phyloP scores from a whole-genome alignment of 106 monocot genomes.

The Dendrobium huoshanense region DNA sequence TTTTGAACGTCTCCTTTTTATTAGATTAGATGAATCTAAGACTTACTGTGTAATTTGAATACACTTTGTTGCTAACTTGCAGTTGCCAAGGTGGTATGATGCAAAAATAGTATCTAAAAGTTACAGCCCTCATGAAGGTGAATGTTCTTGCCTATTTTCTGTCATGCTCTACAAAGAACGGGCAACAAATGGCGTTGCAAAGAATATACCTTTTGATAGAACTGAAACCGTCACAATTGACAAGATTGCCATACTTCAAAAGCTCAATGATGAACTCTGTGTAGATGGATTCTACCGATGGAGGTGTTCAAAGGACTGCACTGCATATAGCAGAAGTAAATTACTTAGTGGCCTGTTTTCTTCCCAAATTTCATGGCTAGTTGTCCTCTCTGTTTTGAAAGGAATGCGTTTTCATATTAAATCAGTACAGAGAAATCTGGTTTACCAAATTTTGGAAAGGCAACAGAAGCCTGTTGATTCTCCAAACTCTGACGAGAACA shows the following conservation, averaged over 20 bases:
- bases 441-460: conserved; percentile 28
- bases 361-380: conserved; percentile 44
- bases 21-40: neutral
- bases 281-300: conserved; percentile 29
- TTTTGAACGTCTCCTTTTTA: neutral
- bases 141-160: conserved; percentile 3
- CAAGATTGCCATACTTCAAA: conserved; percentile 56
- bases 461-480: conserved; percentile 5
- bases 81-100: conserved; percentile 49
- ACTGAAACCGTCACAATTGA: conserved; percentile 35
- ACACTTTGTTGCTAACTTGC: conserved; percentile 7
- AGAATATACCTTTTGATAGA: no score
- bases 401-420: conserved; percentile 41
- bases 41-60: neutral
- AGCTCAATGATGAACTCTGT: conserved; percentile 19
- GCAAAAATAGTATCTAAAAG: conserved; percentile 53
- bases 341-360: conserved; percentile 31
- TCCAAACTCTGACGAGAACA: conserved; percentile 3
- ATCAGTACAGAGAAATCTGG: conserved; percentile 29
- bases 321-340: conserved; percentile 26
- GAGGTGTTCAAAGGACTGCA: conserved; percentile 31
- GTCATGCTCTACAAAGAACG: no score
- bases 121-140: conserved; percentile 22
- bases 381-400: conserved; percentile 38
- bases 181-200: no score